Evolutionary conservation across 306 rosid species (phyloP).

Genomic region (Cucurbita ficifolia): DNA sequence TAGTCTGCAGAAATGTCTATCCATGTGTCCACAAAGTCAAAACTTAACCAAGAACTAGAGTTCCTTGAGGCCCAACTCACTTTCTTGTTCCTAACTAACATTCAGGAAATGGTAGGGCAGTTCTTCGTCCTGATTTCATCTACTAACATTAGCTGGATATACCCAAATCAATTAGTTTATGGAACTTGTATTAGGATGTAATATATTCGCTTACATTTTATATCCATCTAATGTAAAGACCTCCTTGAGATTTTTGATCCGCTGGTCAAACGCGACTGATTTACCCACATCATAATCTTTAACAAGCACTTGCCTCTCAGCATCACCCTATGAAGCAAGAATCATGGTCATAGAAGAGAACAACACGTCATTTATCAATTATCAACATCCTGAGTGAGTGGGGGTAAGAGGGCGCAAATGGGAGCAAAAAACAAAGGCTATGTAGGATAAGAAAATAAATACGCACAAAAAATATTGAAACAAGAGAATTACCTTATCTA

Average conservation of each 20-base stretch:
- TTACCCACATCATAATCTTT: constrained; percentile 56
- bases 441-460: background rate
- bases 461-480: background rate
- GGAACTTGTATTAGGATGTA: background rate
- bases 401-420: background rate
- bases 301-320: constrained; percentile 84
- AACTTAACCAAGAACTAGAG: background rate
- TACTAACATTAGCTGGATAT: background rate
- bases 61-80: background rate
- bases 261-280: constrained; percentile 59
- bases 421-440: background rate
- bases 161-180: too few relatives aligned
- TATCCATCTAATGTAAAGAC: constrained; percentile 46
- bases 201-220: constrained; percentile 42
- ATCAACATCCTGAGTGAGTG: background rate
- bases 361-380: background rate
- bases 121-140: background rate
- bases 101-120: background rate
- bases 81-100: background rate
- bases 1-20: background rate
- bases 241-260: constrained; percentile 67
- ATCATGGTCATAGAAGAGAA: background rate
- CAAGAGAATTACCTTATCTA: constrained; percentile 48
- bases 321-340: constrained; percentile 43
- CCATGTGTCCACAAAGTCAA: background rate